These are phyloP conservation scores for Tylopilus balloui DNA, from an alignment of 768 basidiomycete genomes.

Conservation along the genomic window DNA sequence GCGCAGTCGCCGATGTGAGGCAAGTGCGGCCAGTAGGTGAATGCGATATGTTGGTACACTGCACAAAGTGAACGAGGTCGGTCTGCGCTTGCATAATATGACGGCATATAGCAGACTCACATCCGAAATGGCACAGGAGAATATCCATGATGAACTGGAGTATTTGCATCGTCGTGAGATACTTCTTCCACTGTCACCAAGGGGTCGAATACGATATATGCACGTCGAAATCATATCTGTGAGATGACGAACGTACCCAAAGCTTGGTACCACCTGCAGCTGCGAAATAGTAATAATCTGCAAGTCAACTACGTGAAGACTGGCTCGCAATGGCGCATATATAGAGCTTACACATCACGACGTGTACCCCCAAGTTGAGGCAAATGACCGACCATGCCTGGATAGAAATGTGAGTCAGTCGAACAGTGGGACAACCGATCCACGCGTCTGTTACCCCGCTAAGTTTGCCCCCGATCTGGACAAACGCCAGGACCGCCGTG, in stretches of 20 bases:
- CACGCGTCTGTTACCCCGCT: constrained; percentile 54
- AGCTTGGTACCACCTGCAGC: constrained; percentile 58
- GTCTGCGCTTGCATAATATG: neutral
- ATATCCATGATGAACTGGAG: constrained; percentile 24
- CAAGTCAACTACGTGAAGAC: neutral
- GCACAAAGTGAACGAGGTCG: neutral
- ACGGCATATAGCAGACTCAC: constrained; percentile 13
- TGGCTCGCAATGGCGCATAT: neutral
- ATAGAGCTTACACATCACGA: constrained; percentile 81
- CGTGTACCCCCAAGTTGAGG: constrained; percentile 87
- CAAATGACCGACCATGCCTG: constrained; percentile 90
- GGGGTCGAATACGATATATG: neutral
- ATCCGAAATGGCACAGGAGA: constrained; percentile 16
- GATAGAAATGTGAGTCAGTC: constrained; percentile 1
- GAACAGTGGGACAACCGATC: neutral
- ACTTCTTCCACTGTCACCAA: constrained; percentile 23
- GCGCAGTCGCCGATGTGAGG: constrained; percentile 27
- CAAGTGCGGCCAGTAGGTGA: constrained; percentile 23
- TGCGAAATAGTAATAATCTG: constrained; percentile 98
- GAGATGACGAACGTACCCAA: constrained; percentile 17
- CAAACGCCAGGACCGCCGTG: constrained; percentile 87
- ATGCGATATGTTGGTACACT: constrained; percentile 27
- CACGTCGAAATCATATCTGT: neutral
- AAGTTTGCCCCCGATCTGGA: constrained; percentile 84
- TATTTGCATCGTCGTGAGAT: constrained; percentile 28